These are phyloP conservation scores for Camelina sativa DNA, from an alignment of 345 rosid species.

Conservation along the genomic window DNA sequence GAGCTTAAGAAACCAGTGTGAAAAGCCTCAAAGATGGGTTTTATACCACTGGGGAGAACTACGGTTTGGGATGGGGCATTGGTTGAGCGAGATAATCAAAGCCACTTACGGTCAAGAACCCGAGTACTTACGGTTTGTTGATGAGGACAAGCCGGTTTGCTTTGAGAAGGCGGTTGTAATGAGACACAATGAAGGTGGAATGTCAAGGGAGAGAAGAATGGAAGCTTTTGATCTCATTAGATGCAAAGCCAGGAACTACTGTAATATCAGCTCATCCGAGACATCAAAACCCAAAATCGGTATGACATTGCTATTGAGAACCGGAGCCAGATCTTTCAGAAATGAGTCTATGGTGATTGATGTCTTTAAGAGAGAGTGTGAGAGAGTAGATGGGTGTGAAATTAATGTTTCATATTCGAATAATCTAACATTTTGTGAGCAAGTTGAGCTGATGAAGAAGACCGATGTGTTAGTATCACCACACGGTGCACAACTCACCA, in stretches of 20 bases:
- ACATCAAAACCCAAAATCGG: slow-evolving; percentile 45
- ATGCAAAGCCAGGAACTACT: slow-evolving; percentile 59
- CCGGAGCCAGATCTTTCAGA: slow-evolving; percentile 71
- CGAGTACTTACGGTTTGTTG: slow-evolving; percentile 43
- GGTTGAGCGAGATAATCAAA: slow-evolving; percentile 53
- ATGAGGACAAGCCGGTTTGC: slow-evolving; percentile 53
- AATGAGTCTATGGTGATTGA: slow-evolving; percentile 56
- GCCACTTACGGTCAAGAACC: slow-evolving; percentile 55
- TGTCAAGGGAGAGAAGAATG: slow-evolving; percentile 69
- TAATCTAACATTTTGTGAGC: slow-evolving; percentile 71
- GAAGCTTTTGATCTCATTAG: slow-evolving; percentile 64
- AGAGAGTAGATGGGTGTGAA: slow-evolving; percentile 57
- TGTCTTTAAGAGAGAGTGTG: slow-evolving; percentile 62
- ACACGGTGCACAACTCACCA: slow-evolving; percentile 80
- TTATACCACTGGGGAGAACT: slow-evolving; percentile 78
- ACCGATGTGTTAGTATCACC: slow-evolving; percentile 70
- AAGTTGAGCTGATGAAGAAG: slow-evolving; percentile 69
- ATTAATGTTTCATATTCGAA: slow-evolving; percentile 63
- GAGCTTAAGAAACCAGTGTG: too few species aligned
- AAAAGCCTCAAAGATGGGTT: slow-evolving; percentile 62
- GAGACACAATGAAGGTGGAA: slow-evolving; percentile 82
- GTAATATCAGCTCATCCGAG: slow-evolving; percentile 51
- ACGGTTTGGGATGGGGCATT: slow-evolving; percentile 54
- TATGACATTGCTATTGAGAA: slow-evolving; percentile 74
- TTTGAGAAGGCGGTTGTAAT: slow-evolving; percentile 78